Percentiles rank a stretch among this genome's conserved stretches.
Evolutionary conservation across 768 basidiomycete species (phyloP).

Genomic region (Coprinellus micaceus): DNA sequence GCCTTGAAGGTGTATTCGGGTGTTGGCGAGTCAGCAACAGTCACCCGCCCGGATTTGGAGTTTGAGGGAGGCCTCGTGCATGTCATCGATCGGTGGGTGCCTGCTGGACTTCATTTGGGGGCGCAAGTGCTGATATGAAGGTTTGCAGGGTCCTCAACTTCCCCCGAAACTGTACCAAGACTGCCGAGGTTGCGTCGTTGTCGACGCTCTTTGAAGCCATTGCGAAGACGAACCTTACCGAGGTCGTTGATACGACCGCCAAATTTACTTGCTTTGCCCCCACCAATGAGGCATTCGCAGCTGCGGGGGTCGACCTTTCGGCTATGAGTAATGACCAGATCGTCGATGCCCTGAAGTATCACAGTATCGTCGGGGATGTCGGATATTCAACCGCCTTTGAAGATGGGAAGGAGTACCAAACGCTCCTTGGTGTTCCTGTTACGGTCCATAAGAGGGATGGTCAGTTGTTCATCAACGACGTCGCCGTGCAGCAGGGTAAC

Average conservation of each 20-base stretch:
- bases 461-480: conserved; percentile 9
- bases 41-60: background rate
- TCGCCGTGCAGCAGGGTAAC: conserved; percentile 1
- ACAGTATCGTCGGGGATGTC: conserved; percentile 8
- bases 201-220: background rate
- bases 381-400: conserved; percentile 10
- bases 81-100: conserved; percentile 8
- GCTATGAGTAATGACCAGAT: background rate
- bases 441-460: conserved; percentile 9
- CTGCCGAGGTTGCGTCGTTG: background rate
- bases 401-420: conserved; percentile 5
- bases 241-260: conserved; percentile 6
- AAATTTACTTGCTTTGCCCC: conserved; percentile 12
- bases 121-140: background rate
- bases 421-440: conserved; percentile 3
- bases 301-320: background rate
- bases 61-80: conserved; percentile 7
- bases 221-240: background rate
- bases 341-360: conserved; percentile 8
- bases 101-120: background rate
- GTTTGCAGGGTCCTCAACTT: conserved; percentile 9
- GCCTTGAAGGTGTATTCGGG: conserved; percentile 6
- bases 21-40: background rate
- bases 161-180: conserved; percentile 6
- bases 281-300: conserved; percentile 5